Percentiles rank a stretch among this genome's conserved stretches.
Evolutionary conservation across 225 moss, liverwort and hornwort genomes (phyloP).

Genomic region (Sphagnum tenellum): DNA sequence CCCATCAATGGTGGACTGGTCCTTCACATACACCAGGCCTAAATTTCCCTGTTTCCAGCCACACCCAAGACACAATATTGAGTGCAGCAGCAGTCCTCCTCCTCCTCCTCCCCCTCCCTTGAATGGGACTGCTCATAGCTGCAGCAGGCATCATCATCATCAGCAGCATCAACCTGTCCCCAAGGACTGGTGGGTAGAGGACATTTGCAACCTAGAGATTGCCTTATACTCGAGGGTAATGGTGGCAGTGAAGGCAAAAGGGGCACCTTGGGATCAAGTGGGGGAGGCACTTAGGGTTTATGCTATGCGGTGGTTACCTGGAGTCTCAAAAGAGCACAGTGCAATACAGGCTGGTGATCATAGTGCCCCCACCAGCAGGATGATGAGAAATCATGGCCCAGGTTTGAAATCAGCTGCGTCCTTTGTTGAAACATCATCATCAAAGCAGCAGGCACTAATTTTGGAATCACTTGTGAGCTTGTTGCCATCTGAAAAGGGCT

Average conservation of each 20-base stretch:
- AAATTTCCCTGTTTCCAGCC: constrained; percentile 40
- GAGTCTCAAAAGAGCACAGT: constrained; percentile 40
- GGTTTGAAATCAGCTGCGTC: too few relatives aligned
- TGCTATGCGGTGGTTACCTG: constrained; percentile 67
- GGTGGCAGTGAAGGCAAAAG: constrained; percentile 59
- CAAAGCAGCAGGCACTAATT: constrained; percentile 41
- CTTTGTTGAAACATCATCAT: constrained; percentile 24
- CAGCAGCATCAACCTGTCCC: constrained; percentile 38
- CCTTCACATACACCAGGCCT: constrained; percentile 65
- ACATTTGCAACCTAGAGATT: constrained; percentile 78
- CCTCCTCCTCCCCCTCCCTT: constrained; percentile 25
- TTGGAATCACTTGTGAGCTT: constrained; percentile 63
- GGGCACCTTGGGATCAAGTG: constrained; percentile 38
- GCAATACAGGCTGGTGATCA: constrained; percentile 18
- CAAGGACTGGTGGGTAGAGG: constrained; percentile 90
- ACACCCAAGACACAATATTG: constrained; percentile 21
- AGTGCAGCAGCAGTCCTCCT: constrained; percentile 3
- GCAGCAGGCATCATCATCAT: constrained; percentile 2
- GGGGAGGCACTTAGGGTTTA: constrained; percentile 65
- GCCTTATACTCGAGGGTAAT: constrained; percentile 82
- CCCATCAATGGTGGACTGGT: constrained; percentile 57
- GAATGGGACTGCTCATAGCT: constrained; percentile 44
- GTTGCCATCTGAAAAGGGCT: constrained; percentile 55
- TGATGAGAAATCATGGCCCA: too few relatives aligned
- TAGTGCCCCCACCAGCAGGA: too few relatives aligned